These are phyloP conservation scores for Tremella mesenterica DNA, from an alignment of 768 basidiomycete genomes.

Conservation along the genomic window DNA sequence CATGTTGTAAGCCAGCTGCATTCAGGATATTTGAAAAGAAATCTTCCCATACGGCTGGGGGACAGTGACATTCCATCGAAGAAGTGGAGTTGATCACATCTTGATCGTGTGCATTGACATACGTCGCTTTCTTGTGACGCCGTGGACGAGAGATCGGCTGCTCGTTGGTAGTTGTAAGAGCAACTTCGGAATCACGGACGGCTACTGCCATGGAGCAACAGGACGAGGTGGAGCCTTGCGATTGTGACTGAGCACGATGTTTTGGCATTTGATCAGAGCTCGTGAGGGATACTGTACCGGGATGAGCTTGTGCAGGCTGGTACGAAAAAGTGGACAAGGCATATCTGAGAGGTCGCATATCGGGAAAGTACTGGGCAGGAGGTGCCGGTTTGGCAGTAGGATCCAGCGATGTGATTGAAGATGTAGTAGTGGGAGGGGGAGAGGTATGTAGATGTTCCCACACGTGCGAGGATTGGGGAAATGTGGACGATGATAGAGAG, in stretches of 20 bases:
- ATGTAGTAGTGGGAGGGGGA: background rate
- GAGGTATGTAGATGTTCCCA: background rate
- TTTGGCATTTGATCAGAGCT: background rate
- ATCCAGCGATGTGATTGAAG: too few species aligned
- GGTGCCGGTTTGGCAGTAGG: too few species aligned
- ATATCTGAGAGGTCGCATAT: slow-evolving; percentile 8
- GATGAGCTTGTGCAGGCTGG: background rate
- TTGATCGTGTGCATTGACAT: background rate
- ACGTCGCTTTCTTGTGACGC: background rate
- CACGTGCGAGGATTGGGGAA: background rate
- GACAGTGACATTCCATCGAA: background rate
- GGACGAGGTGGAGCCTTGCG: background rate
- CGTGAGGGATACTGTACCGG: background rate
- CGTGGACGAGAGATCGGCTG: background rate
- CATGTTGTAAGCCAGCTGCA: background rate
- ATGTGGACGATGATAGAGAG: background rate
- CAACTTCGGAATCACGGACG: background rate
- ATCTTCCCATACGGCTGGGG: background rate
- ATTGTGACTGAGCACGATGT: background rate
- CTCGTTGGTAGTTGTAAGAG: background rate
- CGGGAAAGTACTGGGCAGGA: background rate
- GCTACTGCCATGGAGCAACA: background rate
- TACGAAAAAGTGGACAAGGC: slow-evolving; percentile 6
- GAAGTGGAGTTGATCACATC: background rate
- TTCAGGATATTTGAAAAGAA: background rate